Evolutionary conservation across 2,329 filamentous ascomycete genomes (phyloP).

Genomic region (Fusarium vanettenii): DNA sequence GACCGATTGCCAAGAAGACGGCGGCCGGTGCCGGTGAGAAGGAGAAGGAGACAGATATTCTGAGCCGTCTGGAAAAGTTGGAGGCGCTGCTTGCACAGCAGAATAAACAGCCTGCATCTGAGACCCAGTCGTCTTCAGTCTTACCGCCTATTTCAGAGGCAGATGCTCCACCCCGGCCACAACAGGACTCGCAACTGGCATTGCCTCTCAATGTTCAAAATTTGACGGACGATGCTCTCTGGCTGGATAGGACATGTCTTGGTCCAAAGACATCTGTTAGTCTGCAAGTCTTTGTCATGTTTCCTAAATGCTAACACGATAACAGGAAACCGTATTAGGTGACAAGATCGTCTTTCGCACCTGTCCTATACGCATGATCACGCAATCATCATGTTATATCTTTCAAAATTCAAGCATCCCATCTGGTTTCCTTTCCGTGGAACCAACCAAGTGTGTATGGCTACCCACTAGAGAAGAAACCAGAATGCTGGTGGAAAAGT

Average conservation of each 20-base stretch:
- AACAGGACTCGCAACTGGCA: slow-evolving; percentile 12
- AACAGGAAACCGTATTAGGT: slow-evolving; percentile 45
- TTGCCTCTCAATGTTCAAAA: slow-evolving; percentile 48
- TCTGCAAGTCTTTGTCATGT: neutral
- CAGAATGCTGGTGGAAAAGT: slow-evolving; percentile 46
- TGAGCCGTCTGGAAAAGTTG: slow-evolving; percentile 41
- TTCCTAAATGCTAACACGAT: neutral
- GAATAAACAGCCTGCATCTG: slow-evolving; percentile 24
- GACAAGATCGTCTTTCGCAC: slow-evolving; percentile 48
- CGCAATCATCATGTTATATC: slow-evolving; percentile 48
- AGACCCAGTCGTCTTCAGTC: neutral
- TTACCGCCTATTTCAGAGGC: slow-evolving; percentile 10
- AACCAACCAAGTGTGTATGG: slow-evolving; percentile 50
- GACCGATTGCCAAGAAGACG: slow-evolving; percentile 17
- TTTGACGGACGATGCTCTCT: slow-evolving; percentile 49
- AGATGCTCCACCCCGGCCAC: slow-evolving; percentile 2
- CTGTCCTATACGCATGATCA: slow-evolving; percentile 48
- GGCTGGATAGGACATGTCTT: slow-evolving; percentile 47
- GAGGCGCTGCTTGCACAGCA: slow-evolving; percentile 41
- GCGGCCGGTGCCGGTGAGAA: neutral
- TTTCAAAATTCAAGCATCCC: slow-evolving; percentile 43
- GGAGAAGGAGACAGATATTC: slow-evolving; percentile 30
- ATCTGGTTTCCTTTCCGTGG: slow-evolving; percentile 35
- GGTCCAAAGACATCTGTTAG: slow-evolving; percentile 47
- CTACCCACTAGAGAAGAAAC: slow-evolving; percentile 48